phyloP scores from a whole-genome alignment of 1,284 basidiomycete genomes.

The Cutaneotrichosporon cutaneum region DNA sequence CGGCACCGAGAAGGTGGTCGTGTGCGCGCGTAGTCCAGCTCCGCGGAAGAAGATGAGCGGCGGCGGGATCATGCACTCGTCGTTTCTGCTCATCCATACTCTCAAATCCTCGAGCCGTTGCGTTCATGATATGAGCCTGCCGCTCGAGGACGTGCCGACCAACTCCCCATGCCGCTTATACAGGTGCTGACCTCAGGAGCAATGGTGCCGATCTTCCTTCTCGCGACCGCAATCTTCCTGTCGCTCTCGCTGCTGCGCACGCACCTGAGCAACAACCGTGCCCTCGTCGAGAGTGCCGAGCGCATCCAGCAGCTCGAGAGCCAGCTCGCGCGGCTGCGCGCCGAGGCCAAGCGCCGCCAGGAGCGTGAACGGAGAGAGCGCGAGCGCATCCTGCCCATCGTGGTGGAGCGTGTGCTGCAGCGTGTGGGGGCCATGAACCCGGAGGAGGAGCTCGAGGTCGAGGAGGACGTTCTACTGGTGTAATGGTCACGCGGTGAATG shows the following conservation, averaged over 20 bases:
- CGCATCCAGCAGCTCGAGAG: constrained; percentile 46
- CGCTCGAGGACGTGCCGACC: too few species aligned
- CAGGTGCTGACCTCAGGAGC: constrained; percentile 31
- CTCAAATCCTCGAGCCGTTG: too few species aligned
- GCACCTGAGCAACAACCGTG: constrained; percentile 44
- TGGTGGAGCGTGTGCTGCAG: constrained; percentile 48
- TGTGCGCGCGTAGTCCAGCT: background rate
- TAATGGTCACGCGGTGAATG: background rate
- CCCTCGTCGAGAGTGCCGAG: constrained; percentile 37
- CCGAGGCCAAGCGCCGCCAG: constrained; percentile 29
- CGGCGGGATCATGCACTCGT: background rate
- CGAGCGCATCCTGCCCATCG: constrained; percentile 46
- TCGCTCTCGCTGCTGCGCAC: constrained; percentile 43
- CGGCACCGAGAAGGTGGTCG: background rate
- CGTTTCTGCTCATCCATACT: background rate
- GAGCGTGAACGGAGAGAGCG: constrained; percentile 43
- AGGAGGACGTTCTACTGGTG: constrained; percentile 31
- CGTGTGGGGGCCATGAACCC: constrained; percentile 39
- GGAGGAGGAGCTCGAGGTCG: constrained; percentile 30
- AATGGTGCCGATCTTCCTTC: constrained; percentile 51
- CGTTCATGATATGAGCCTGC: background rate
- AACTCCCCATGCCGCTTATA: background rate
- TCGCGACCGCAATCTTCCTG: constrained; percentile 51
- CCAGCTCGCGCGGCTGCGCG: constrained; percentile 36
- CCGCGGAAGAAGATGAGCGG: background rate